Percentiles rank a stretch among this genome's conserved stretches.
These are phyloP conservation scores for Trichoderma endophyticum DNA, from an alignment of 2,329 filamentous ascomycete species.

Conservation along the genomic window DNA sequence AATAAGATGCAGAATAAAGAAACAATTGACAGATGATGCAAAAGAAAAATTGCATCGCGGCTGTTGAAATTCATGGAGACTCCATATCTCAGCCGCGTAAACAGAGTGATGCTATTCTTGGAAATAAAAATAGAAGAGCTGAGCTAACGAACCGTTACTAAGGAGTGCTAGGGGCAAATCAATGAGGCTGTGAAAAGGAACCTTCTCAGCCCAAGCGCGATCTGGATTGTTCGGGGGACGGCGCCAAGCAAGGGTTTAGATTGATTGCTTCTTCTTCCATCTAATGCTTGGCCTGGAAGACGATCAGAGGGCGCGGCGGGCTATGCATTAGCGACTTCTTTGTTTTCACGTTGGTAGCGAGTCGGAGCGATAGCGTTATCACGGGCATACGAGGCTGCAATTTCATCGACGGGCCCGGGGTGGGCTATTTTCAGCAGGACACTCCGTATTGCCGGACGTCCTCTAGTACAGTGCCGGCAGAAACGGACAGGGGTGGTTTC, in stretches of 20 bases:
- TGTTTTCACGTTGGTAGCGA: neutral
- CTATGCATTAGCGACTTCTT: neutral
- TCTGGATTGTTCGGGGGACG: constrained; percentile 2
- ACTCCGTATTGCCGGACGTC: constrained; percentile 5
- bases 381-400: constrained; percentile 13
- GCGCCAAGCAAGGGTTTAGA: neutral
- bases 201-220: neutral
- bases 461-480: constrained; percentile 8
- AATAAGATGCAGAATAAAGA: neutral
- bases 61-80: neutral
- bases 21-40: neutral
- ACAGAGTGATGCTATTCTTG: constrained; percentile 13
- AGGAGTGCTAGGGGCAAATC: constrained; percentile 3
- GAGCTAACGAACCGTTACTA: neutral
- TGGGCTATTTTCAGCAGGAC: constrained; percentile 10
- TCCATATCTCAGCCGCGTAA: constrained; percentile 10
- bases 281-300: neutral
- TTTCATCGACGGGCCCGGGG: neutral
- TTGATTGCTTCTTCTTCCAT: neutral
- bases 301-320: neutral
- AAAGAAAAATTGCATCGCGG: neutral
- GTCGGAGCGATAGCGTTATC: neutral
- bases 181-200: constrained; percentile 15
- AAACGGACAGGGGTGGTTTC: neutral
- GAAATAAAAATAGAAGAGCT: neutral